These are phyloP conservation scores for Furcasterigmium sp. DNA, from an alignment of 2,329 filamentous ascomycete genomes.

Conservation along the genomic window DNA sequence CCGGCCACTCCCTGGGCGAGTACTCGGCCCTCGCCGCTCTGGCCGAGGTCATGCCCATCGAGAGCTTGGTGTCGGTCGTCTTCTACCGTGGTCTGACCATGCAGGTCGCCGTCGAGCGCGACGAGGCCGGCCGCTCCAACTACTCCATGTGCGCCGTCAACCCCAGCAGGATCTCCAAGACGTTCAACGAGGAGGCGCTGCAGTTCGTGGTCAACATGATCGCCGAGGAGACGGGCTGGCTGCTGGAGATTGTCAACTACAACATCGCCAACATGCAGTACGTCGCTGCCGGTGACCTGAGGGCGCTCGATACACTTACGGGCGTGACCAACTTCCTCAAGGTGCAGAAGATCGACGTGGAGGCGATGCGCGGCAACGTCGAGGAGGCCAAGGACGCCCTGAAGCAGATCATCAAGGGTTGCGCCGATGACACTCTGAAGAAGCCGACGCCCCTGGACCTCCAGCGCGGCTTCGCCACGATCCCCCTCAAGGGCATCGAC, in stretches of 20 bases:
- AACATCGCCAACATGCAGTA: conserved; percentile 75
- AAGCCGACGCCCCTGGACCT: conserved; percentile 88
- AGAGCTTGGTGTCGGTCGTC: conserved; percentile 94
- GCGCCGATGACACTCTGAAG: conserved; percentile 77
- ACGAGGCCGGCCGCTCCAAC: conserved; percentile 87
- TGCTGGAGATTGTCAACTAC: conserved; percentile 98
- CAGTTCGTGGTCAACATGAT: conserved; percentile 97
- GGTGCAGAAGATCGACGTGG: conserved; percentile 94
- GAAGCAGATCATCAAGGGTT: conserved; percentile 84
- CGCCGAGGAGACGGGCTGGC: conserved; percentile 87
- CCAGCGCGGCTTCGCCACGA: conserved; percentile 93
- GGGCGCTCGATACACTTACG: conserved; percentile 65
- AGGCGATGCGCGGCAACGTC: conserved; percentile 81
- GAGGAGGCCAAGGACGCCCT: conserved; percentile 90
- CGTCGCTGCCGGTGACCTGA: conserved; percentile 65
- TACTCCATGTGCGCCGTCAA: conserved; percentile 99
- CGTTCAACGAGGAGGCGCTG: conserved; percentile 94
- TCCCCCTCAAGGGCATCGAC: conserved; percentile 94
- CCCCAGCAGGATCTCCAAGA: conserved; percentile 95
- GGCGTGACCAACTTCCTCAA: conserved; percentile 94
- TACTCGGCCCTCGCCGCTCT: conserved; percentile 95
- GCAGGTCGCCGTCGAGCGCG: conserved; percentile 98
- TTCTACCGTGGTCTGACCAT: conserved; percentile 99
- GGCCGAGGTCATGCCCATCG: conserved; percentile 99
- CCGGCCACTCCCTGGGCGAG: conserved; percentile 95